These are phyloP conservation scores for Ophiorrhiza pumila DNA, from an alignment of 257 asterid genomes.

Conservation along the genomic window DNA sequence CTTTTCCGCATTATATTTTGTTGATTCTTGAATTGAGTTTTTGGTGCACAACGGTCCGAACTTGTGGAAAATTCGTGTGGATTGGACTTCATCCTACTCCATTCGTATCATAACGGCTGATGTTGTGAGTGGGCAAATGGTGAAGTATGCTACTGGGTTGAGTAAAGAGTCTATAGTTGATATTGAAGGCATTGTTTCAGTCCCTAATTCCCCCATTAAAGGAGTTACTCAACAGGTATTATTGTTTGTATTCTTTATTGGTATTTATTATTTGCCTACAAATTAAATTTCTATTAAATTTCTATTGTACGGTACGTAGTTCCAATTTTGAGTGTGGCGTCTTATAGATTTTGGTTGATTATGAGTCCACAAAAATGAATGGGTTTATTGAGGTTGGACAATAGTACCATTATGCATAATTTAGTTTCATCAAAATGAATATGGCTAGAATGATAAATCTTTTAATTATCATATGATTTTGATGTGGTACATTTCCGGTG, in stretches of 20 bases:
- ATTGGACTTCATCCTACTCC: too few relatives aligned
- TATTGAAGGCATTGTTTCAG: constrained; percentile 65
- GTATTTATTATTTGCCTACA: not conserved
- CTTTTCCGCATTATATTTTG: too few relatives aligned
- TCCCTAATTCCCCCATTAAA: constrained; percentile 53
- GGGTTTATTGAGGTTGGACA: not conserved
- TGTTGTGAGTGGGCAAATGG: constrained; percentile 72
- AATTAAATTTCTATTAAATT: too few relatives aligned
- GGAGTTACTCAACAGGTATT: constrained; percentile 87
- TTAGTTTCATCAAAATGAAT: too few relatives aligned
- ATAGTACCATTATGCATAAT: not conserved
- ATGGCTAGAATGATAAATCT: not conserved
- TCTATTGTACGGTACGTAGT: not conserved
- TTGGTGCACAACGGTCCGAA: too few relatives aligned
- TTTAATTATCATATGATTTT: not conserved
- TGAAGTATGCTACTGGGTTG: constrained; percentile 61
- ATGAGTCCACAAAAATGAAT: too few relatives aligned
- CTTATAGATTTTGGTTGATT: too few relatives aligned
- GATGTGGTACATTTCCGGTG: not conserved
- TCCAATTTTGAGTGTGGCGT: too few relatives aligned
- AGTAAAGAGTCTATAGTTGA: constrained; percentile 74
- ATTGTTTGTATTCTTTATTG: not conserved
- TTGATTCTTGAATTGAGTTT: too few relatives aligned
- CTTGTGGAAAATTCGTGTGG: too few relatives aligned
- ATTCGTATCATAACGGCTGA: too few relatives aligned